Percentiles rank a stretch among this genome's conserved stretches.
Conservation (phyloP, 768 basidiomycete species). For the Pulveroboletus sp. region DNA sequence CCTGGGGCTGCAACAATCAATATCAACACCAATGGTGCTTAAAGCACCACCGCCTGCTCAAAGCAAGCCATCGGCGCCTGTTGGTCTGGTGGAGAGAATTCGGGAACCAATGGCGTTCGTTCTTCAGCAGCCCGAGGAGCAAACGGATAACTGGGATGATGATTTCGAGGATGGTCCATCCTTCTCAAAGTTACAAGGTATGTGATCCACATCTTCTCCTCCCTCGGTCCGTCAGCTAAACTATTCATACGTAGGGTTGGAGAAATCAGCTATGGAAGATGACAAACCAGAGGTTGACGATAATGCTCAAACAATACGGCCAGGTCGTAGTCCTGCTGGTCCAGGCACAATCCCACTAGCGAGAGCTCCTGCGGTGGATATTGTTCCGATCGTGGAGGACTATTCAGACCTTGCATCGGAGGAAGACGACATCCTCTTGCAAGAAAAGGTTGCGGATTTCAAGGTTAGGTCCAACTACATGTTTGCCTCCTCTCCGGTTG, state of each 20-base stretch:
- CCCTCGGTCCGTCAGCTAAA: not conserved
- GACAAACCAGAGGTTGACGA: slow-evolving; percentile 58
- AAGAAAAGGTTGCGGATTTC: slow-evolving; percentile 80
- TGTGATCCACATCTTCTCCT: not conserved
- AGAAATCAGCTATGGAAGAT: slow-evolving; percentile 54
- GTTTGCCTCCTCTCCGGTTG: not conserved
- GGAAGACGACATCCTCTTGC: slow-evolving; percentile 65
- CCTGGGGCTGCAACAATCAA: slow-evolving; percentile 33
- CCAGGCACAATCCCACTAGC: slow-evolving; percentile 50
- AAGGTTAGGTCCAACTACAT: slow-evolving; percentile 44
- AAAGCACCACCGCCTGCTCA: slow-evolving; percentile 15
- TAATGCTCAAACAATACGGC: slow-evolving; percentile 76
- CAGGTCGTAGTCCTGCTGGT: slow-evolving; percentile 62
- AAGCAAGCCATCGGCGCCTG: slow-evolving; percentile 21
- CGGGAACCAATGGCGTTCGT: slow-evolving; percentile 58
- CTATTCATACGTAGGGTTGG: slow-evolving; percentile 43
- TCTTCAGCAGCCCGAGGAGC: slow-evolving; percentile 73
- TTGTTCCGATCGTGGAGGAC: slow-evolving; percentile 77
- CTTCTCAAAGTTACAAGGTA: slow-evolving; percentile 73
- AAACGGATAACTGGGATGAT: slow-evolving; percentile 96
- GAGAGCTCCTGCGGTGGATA: slow-evolving; percentile 56
- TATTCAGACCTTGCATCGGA: slow-evolving; percentile 85
- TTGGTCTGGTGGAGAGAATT: slow-evolving; percentile 35
- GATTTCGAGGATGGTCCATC: slow-evolving; percentile 96
- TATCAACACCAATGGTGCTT: slow-evolving; percentile 29